A percentile compares a stretch with the other conserved stretches of the same genome.
These are phyloP conservation scores for Salix brachista DNA, from an alignment of 345 rosid genomes.

Conservation along the genomic window DNA sequence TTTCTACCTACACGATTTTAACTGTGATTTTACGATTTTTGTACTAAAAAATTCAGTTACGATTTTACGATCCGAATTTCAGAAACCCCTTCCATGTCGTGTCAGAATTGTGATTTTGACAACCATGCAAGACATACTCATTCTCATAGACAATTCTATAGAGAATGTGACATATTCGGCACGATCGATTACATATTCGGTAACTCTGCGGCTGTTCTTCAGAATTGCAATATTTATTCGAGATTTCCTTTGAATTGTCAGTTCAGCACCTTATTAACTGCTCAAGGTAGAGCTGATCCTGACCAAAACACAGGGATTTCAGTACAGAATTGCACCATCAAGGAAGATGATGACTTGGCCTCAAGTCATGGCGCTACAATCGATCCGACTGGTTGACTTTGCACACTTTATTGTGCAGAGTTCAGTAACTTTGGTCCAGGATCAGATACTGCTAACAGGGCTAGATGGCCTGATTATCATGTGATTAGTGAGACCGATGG, in stretches of 20 bases:
- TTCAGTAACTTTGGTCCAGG: conserved; percentile 31
- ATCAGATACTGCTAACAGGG: conserved; percentile 17
- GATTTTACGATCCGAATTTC: too few relatives aligned
- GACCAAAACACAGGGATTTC: conserved; percentile 47
- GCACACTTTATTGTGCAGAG: conserved; percentile 34
- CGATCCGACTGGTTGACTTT: conserved; percentile 28
- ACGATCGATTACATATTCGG: conserved; percentile 56
- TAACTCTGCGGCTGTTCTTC: conserved; percentile 36
- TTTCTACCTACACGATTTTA: too few relatives aligned
- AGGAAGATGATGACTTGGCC: conserved; percentile 28
- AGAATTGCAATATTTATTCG: conserved; percentile 31
- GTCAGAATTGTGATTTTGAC: too few relatives aligned
- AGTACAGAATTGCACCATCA: conserved; percentile 32
- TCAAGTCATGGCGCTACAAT: conserved; percentile 15
- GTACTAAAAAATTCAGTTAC: too few relatives aligned
- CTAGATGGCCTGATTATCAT: conserved; percentile 60
- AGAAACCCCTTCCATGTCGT: too few relatives aligned
- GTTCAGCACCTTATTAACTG: conserved; percentile 31
- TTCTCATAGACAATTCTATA: conserved; percentile 50
- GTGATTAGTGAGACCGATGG: conserved; percentile 24
- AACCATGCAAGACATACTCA: conserved; percentile 10
- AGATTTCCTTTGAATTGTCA: conserved; percentile 20
- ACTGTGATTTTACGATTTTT: too few relatives aligned
- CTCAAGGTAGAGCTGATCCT: conserved; percentile 41
- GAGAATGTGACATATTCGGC: conserved; percentile 50